phyloP scores from a whole-genome alignment of 345 rosid genomes.

The Eucalyptus marginata region DNA sequence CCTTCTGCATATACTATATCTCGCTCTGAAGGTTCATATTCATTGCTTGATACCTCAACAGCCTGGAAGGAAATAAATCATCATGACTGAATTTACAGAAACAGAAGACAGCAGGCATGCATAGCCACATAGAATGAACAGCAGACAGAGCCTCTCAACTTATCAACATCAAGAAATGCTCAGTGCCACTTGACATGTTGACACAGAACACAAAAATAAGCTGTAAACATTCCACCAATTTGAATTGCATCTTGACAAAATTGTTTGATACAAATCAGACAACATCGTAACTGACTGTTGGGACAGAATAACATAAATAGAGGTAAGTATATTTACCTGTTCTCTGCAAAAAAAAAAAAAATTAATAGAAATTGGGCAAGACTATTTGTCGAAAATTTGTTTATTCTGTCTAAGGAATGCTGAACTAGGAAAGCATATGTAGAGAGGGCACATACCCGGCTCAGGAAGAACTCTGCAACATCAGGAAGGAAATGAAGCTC shows the following conservation, averaged over 20 bases:
- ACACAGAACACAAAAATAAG: background rate
- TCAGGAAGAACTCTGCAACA: conserved; percentile 86
- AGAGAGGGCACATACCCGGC: conserved; percentile 41
- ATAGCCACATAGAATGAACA: background rate
- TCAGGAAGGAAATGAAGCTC: conserved; percentile 98
- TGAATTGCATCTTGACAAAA: background rate
- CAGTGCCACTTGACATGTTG: background rate
- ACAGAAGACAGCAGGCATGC: background rate
- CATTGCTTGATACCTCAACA: conserved; percentile 91
- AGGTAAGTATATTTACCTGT: background rate
- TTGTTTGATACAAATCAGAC: background rate
- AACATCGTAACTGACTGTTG: background rate
- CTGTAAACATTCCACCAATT: background rate
- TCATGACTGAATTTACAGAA: background rate
- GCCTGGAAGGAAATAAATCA: conserved; percentile 45
- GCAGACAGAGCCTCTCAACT: background rate
- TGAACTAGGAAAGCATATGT: background rate
- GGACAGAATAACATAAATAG: background rate
- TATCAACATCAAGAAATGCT: background rate
- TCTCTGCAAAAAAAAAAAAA: background rate
- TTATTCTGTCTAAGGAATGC: background rate
- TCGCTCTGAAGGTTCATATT: conserved; percentile 85
- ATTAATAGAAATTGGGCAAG: background rate
- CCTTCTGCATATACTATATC: conserved; percentile 98
- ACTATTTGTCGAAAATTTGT: background rate